Evolutionary conservation across 192 early-diverging fungal genomes (phyloP).

Genomic region (Linderina pennispora): DNA sequence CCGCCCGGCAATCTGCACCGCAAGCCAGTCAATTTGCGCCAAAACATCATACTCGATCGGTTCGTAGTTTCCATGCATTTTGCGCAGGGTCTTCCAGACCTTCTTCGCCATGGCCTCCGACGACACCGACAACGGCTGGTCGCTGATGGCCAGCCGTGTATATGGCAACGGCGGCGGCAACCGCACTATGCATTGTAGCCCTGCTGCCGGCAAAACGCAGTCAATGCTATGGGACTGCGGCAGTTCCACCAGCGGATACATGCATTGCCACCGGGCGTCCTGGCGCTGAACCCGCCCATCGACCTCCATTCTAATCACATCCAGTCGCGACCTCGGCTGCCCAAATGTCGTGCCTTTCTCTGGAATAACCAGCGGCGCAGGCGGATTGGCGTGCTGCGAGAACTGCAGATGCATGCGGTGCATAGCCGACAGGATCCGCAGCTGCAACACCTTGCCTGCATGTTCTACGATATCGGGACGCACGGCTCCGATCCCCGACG

Average conservation of each 20-base stretch:
- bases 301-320: slow-evolving; percentile 10
- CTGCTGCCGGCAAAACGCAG: slow-evolving; percentile 13
- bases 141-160: background rate
- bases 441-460: slow-evolving; percentile 14
- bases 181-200: slow-evolving; percentile 31
- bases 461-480: slow-evolving; percentile 33
- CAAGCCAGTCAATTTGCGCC: slow-evolving; percentile 8
- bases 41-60: slow-evolving; percentile 1
- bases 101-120: slow-evolving; percentile 18
- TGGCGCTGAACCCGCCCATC: slow-evolving; percentile 9
- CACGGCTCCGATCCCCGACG: slow-evolving; percentile 7
- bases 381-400: background rate
- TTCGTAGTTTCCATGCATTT: background rate
- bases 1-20: slow-evolving; percentile 10
- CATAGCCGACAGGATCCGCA: slow-evolving; percentile 10
- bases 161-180: slow-evolving; percentile 1
- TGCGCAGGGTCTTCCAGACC: slow-evolving; percentile 2
- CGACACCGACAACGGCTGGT: slow-evolving; percentile 2
- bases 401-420: slow-evolving; percentile 14
- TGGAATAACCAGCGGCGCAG: background rate
- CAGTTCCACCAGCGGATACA: slow-evolving; percentile 11
- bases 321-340: slow-evolving; percentile 4
- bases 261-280: slow-evolving; percentile 18
- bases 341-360: background rate
- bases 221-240: background rate